Base-by-base conservation (phyloP, 306 rosid species). In the Citrullus colocynthis region DNA sequence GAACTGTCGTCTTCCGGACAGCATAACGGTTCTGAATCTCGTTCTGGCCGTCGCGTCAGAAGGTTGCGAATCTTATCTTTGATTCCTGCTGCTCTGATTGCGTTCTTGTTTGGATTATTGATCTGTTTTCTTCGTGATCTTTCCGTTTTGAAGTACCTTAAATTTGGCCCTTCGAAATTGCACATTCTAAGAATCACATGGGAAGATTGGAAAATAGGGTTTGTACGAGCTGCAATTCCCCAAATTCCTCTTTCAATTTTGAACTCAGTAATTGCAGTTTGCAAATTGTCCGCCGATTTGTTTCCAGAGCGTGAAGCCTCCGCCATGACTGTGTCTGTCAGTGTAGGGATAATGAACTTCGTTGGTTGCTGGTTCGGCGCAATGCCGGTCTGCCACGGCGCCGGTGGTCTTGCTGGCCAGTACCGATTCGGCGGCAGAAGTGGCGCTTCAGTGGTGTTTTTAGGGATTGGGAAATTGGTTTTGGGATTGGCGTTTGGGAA, bases 361-460 rank as follows among this genome's bases (percentile, higher is more conserved):
- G 88, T 92, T 0, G 96, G 96, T 5, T 92, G 97, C 84, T 92
- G 97, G 97, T 90, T 91, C 76, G 97, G 97, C 21, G 96, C 97
- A 34, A 88, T 92, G 96, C 96, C 97, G 10, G 91, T 91, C 21
- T 92, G 97, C 77, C 97, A 92, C 55, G 96, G 96, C 6, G 97
- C 97, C 0, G 97, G 97, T 0, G 97, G 97, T 15, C 85, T 92
- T 3, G 97, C 97, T 0, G 97, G 97, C 7, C 97, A 90, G 48
- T 92, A 92, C 67, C 81, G 96, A 28, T 92, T 92, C 75, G 97
- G 97, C 2, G 97, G 96, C 2, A 83, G 97, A 79, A 88, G 95
- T 34, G 97, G 97, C 0, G 88, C 92, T 14, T 88, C 97, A 8
- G 91, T 92, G 48, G 89, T 89, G 58, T 88, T 87, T 49, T 80